A percentile compares a stretch with the other conserved stretches of the same genome.
phyloP scores from a whole-genome alignment of 441 rosid genomes.

The Populus hybrid region DNA sequence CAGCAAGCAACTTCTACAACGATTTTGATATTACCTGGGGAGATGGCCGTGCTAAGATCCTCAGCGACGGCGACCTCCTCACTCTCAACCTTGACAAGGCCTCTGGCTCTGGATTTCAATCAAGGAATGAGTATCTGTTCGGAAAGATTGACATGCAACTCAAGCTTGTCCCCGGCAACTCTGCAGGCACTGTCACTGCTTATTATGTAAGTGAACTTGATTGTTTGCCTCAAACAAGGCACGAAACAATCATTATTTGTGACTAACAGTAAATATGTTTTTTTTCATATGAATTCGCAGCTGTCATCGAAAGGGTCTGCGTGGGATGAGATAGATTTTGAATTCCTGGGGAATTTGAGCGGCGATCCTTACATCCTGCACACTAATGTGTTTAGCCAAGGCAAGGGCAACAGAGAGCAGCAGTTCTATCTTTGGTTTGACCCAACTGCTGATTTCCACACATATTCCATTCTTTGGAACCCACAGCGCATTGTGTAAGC shows the following conservation, averaged over 20 bases:
- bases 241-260: background rate
- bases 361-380: too few relatives aligned
- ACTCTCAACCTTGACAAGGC: too few relatives aligned
- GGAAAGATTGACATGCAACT: slow-evolving; percentile 47
- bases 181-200: slow-evolving; percentile 66
- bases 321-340: slow-evolving; percentile 70
- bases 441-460: too few relatives aligned
- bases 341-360: slow-evolving; percentile 42
- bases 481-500: slow-evolving; percentile 17
- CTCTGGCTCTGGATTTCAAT: too few relatives aligned
- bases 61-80: too few relatives aligned
- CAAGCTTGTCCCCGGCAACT: slow-evolving; percentile 60
- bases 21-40: slow-evolving; percentile 19
- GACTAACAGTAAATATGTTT: background rate
- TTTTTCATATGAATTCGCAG: slow-evolving; percentile 19
- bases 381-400: too few relatives aligned
- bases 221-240: background rate
- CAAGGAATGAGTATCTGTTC: too few relatives aligned
- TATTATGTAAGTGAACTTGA: slow-evolving; percentile 38
- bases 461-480: too few relatives aligned
- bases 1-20: slow-evolving; percentile 21
- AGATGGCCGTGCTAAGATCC: too few relatives aligned
- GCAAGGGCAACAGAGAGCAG: too few relatives aligned
- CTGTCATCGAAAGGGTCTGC: slow-evolving; percentile 47
- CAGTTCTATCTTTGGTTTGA: too few relatives aligned